phyloP scores from a whole-genome alignment of 2,329 filamentous ascomycete species.

The Penicillium sp. region DNA sequence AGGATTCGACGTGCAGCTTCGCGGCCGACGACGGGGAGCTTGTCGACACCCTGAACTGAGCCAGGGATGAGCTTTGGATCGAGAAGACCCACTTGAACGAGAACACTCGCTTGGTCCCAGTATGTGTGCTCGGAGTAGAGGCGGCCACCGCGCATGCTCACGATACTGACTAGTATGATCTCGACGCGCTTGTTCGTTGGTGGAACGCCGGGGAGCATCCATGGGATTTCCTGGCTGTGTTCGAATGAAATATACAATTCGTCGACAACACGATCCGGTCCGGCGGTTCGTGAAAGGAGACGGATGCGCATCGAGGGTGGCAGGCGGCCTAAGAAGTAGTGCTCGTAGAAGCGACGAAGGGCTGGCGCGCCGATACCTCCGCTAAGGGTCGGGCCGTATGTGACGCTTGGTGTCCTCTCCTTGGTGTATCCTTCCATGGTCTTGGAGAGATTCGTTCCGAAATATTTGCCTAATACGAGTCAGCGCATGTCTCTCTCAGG shows the following conservation, averaged over 20 bases:
- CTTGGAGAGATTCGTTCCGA: constrained; percentile 28
- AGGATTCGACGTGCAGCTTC: constrained; percentile 42
- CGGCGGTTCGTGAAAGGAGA: constrained; percentile 58
- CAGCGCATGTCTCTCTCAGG: background rate
- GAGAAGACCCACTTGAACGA: constrained; percentile 58
- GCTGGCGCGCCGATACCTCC: constrained; percentile 44
- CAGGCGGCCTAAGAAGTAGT: constrained; percentile 55
- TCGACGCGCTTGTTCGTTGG: constrained; percentile 58
- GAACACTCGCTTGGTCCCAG: constrained; percentile 62
- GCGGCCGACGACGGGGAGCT: constrained; percentile 41
- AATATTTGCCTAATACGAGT: constrained; percentile 30
- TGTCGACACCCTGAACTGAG: constrained; percentile 40
- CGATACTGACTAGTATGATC: constrained; percentile 56
- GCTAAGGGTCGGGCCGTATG: constrained; percentile 38
- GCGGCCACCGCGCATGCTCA: constrained; percentile 53
- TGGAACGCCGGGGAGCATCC: constrained; percentile 59
- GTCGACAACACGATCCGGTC: constrained; percentile 59
- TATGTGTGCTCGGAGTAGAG: constrained; percentile 59
- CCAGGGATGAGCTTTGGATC: constrained; percentile 56
- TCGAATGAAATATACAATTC: constrained; percentile 58
- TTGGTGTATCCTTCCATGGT: constrained; percentile 33
- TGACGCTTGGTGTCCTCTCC: constrained; percentile 29
- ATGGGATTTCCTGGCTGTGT: constrained; percentile 56
- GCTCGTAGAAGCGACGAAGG: constrained; percentile 53
- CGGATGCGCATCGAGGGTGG: constrained; percentile 53